These are phyloP conservation scores for Pseudogymnoascus verrucosus DNA, from an alignment of 2,329 filamentous ascomycete species.

Conservation along the genomic window DNA sequence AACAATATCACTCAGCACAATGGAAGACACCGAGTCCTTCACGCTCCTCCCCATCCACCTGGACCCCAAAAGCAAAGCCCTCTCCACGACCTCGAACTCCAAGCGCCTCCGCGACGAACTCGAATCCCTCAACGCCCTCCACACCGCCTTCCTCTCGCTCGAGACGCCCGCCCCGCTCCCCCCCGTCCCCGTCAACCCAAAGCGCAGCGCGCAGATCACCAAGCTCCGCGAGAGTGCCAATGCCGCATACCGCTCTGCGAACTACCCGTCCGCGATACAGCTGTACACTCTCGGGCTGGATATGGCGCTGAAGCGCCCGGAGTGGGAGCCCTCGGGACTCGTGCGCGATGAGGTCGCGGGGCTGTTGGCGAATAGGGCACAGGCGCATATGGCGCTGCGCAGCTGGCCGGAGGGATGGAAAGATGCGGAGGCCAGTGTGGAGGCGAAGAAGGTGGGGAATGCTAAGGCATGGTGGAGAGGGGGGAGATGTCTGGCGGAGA, in stretches of 20 bases:
- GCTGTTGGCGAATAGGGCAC: constrained; percentile 79
- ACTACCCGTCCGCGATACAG: constrained; percentile 66
- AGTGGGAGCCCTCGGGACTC: constrained; percentile 80
- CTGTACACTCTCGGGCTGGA: constrained; percentile 81
- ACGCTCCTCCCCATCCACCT: constrained; percentile 73
- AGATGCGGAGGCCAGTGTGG: constrained; percentile 81
- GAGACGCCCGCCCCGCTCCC: constrained; percentile 66
- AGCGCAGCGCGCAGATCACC: constrained; percentile 76
- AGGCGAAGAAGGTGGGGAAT: constrained; percentile 79
- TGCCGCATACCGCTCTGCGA: constrained; percentile 68
- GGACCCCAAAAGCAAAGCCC: constrained; percentile 72
- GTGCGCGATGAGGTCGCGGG: constrained; percentile 76
- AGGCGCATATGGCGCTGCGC: constrained; percentile 77
- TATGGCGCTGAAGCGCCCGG: constrained; percentile 74
- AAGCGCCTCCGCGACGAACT: constrained; percentile 57
- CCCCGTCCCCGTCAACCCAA: constrained; percentile 85
- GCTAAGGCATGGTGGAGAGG: constrained; percentile 92
- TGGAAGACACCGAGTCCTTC: constrained; percentile 64
- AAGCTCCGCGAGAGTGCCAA: constrained; percentile 91
- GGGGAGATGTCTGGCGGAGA: constrained; percentile 80
- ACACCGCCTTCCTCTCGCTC: constrained; percentile 63
- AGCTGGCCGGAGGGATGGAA: constrained; percentile 79
- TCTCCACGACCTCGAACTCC: constrained; percentile 42
- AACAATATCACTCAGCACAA: constrained; percentile 23
- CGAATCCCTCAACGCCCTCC: constrained; percentile 66